Base-by-base conservation (phyloP, 768 basidiomycete species). In the Leucocoprinus birnbaumii region DNA sequence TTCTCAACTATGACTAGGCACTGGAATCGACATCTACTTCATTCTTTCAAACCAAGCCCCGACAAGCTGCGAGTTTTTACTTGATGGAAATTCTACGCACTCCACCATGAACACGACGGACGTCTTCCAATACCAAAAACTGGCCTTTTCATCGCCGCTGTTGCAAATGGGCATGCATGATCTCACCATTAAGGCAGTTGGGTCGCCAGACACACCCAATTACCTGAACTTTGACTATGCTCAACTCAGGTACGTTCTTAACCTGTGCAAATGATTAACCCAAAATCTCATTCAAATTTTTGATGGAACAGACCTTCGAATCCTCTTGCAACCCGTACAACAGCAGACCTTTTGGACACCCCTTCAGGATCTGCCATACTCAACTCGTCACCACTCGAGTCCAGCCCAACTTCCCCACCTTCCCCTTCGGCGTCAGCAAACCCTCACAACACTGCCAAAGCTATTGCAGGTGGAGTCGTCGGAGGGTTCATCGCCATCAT, bases 1-100 rank as follows among this genome's bases (percentile, higher is more conserved):
- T 7, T 40, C 25, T 48, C 10, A 53, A n/a, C 11, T 35, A 10
- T 13, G 13, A 10, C 6, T 35, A 76, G 73, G 73, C 10, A 68
- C 63, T 19, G 70, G 69, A 2, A 65, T 75, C 9, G 71, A 72
- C 44, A 67, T 73, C 22, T 75, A 65, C 46, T 70, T 75, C 27
- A 68, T 75, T 31, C 70, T 73, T n/a, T 68, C 69, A 16, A 73
- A 74, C 56, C 59, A 62, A 35, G 55, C 51, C 6, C 65, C 63
- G 16, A 68, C 66, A 14, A 51, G 58, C 3, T 58, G 59, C 45
- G 58, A 59, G 19, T 68, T 68, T 44, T 61, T 60, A 10, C 51
- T 68, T 24, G 62, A 68, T 48, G 45, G 25, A 9, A 37, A 47
- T 9, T 18, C 53, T 19, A 48, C n/a, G 6, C 24, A 13, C 13